Base-by-base conservation (phyloP, 2,329 filamentous ascomycete genomes). In the Monosporascus ibericus region DNA sequence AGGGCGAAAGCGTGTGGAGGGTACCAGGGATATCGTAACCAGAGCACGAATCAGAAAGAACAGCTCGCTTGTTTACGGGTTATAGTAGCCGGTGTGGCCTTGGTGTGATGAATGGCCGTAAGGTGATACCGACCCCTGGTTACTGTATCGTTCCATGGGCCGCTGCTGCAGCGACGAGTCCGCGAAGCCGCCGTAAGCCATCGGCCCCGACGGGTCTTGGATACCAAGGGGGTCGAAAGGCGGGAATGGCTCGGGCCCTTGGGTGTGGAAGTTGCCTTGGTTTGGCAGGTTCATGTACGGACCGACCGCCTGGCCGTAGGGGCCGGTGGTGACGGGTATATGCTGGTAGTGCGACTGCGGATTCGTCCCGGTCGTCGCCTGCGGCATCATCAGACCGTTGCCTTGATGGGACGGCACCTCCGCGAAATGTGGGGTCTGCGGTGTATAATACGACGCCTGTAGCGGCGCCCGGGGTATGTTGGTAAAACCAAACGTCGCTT, bases 81-180 rank as follows among this genome's bases (percentile, higher is more conserved):
- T 59, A 52, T 73, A 75, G 57, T 72, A 74, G 18, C 63, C 60
- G 1, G 60, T 63, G 40, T 70, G 68, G 14, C 62, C 65, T 52
- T 65, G 69, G 44, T 72, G 66, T 5, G 74, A 73, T 9, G 74
- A 76, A 44, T 68, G 71, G 2, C 63, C 60, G 54, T 70, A 77
- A 0, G 74, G 73, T 36, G 75, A 75, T 14, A 68, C 67, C 2
- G 73, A 75, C 6, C 73, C 73, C 37, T 70, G 69, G 18, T 68
- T 68, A 22, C 67, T 68, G 51, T 68, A 76, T 34, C 70, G 71
- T 20, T 69, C 62, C 17, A 63, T 58, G 24, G 61, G 59, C 22
- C 30, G 42, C 17, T 46, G 42, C 22, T 65, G 62, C 48, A 65
- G 63, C 34, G 60, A 57, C 34, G 65, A 62, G 47, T 68, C 63